phyloP scores from a whole-genome alignment of 768 basidiomycete species.

The Lanmaoa rubissima region DNA sequence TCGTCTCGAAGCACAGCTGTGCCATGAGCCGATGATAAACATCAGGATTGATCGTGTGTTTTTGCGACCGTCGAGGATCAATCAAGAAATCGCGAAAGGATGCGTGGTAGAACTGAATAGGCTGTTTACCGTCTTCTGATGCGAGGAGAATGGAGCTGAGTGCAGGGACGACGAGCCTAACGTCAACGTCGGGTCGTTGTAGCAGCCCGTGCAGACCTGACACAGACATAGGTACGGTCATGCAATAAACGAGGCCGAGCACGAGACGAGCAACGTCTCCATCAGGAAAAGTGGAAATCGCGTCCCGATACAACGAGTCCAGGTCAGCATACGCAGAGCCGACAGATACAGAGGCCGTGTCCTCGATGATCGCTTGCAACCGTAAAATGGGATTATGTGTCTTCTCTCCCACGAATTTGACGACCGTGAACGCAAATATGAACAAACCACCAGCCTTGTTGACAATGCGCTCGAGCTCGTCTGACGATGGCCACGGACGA shows the following conservation, averaged over 20 bases:
- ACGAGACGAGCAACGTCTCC: slow-evolving; percentile 15
- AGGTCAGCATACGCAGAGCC: slow-evolving; percentile 20
- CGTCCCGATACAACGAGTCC: slow-evolving; percentile 20
- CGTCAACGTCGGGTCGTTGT: slow-evolving; percentile 12
- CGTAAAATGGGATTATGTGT: slow-evolving; percentile 14
- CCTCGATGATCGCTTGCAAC: slow-evolving; percentile 14
- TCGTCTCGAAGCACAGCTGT: slow-evolving; percentile 18
- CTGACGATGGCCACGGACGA: slow-evolving; percentile 25
- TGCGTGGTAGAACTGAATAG: slow-evolving; percentile 22
- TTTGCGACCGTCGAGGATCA: slow-evolving; percentile 14
- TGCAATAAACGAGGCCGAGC: slow-evolving; percentile 20
- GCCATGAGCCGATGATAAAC: slow-evolving; percentile 20
- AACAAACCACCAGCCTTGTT: slow-evolving; percentile 26
- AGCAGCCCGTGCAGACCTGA: slow-evolving; percentile 15
- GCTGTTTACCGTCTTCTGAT: slow-evolving; percentile 18
- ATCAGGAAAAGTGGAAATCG: slow-evolving; percentile 20
- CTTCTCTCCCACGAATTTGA: slow-evolving; percentile 25
- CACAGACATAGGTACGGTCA: slow-evolving; percentile 11
- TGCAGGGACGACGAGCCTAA: slow-evolving; percentile 12
- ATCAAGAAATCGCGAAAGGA: slow-evolving; percentile 24
- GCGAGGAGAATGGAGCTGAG: slow-evolving; percentile 17
- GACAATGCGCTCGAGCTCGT: slow-evolving; percentile 20
- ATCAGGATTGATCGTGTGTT: slow-evolving; percentile 12
- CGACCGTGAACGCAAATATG: slow-evolving; percentile 29
- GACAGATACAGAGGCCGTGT: not conserved